Percentiles rank a stretch among this genome's conserved stretches.
Conservation (phyloP, 768 basidiomycete genomes). For the Lyophyllum atratum region DNA sequence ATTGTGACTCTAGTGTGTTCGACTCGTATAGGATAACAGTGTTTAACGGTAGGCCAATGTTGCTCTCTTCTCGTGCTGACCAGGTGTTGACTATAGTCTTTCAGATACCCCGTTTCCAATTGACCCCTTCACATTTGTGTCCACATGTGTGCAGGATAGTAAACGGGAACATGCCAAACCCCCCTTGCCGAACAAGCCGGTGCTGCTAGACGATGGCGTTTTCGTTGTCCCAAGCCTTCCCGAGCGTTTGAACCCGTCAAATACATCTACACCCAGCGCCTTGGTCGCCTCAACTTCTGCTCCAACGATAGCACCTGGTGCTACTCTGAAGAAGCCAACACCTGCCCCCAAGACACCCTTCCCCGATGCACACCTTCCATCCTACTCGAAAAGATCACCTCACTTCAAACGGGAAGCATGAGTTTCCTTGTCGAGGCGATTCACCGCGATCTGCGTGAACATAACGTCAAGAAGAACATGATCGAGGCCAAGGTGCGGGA, state of each 20-base stretch:
- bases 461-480: constrained; percentile 81
- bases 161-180: constrained; percentile 26
- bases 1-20: constrained; percentile 70
- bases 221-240: constrained; percentile 54
- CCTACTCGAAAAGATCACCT: constrained; percentile 63
- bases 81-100: constrained; percentile 3
- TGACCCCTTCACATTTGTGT: constrained; percentile 78
- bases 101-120: constrained; percentile 75
- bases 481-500: constrained; percentile 82
- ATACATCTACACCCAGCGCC: constrained; percentile 12
- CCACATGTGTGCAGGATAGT: constrained; percentile 43
- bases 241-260: constrained; percentile 28
- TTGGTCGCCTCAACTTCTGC: constrained; percentile 15
- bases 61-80: neutral
- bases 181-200: constrained; percentile 12
- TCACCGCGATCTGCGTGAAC: constrained; percentile 64
- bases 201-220: constrained; percentile 23
- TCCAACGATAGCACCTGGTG: constrained; percentile 14
- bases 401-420: constrained; percentile 62
- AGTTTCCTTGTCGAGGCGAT: constrained; percentile 72
- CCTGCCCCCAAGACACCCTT: constrained; percentile 59
- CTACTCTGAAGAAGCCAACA: constrained; percentile 31
- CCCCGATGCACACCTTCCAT: constrained; percentile 63
- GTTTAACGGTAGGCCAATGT: constrained; percentile 69
- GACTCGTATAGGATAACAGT: constrained; percentile 75